A percentile compares a stretch with the other conserved stretches of the same genome.
Evolutionary conservation across 2,329 filamentous ascomycete genomes (phyloP).

Genomic region (Exutisphaerella laricina): DNA sequence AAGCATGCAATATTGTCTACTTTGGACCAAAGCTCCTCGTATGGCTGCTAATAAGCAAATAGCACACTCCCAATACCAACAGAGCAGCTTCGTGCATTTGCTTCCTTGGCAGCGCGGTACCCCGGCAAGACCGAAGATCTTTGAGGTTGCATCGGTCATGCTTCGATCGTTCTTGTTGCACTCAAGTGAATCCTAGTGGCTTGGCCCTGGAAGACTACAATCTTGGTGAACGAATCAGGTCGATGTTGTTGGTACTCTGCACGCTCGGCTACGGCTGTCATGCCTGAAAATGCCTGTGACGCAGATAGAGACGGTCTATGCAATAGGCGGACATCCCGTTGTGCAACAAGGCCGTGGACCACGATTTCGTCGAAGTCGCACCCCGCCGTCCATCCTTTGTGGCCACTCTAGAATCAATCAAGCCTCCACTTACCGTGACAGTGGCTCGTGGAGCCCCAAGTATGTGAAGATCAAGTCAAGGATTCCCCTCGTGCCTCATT

Average conservation of each 20-base stretch:
- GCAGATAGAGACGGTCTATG: slow-evolving; percentile 1
- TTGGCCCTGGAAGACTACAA: no score
- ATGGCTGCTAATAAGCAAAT: slow-evolving; percentile 1
- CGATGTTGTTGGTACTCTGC: no score
- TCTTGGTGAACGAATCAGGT: no score
- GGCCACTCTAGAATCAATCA: no score
- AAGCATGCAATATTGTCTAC: no score
- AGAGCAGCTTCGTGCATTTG: neutral
- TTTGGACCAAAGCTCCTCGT: neutral
- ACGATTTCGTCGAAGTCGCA: neutral
- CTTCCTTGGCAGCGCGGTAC: neutral
- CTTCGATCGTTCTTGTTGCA: slow-evolving; percentile 1
- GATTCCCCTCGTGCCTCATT: neutral
- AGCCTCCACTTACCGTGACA: neutral
- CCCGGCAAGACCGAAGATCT: slow-evolving; percentile 2
- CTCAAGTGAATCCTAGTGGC: neutral
- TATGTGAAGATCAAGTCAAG: neutral
- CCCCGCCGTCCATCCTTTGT: slow-evolving; percentile 5
- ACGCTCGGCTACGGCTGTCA: neutral
- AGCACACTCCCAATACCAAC: neutral
- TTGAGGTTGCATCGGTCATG: slow-evolving; percentile 1
- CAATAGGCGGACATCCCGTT: neutral
- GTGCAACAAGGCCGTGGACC: neutral
- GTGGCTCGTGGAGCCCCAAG: neutral
- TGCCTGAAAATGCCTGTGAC: neutral